Base-by-base conservation (phyloP, 495 filamentous ascomycete genomes). In the Daldinia caldariorum region DNA sequence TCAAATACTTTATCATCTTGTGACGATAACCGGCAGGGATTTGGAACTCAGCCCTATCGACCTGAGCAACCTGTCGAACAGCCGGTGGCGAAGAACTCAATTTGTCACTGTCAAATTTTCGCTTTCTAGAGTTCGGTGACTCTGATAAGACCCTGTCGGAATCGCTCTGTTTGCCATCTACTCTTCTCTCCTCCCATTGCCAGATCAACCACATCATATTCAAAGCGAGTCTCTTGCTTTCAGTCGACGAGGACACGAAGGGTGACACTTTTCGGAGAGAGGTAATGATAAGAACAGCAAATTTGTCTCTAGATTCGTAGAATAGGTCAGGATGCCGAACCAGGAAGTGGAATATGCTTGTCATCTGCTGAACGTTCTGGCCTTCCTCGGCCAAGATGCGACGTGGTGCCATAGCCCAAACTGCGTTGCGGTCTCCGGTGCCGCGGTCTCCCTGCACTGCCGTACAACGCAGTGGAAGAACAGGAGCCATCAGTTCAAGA, bases 311-410 rank as follows among this genome's bases (percentile, higher is more conserved):
- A 1, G 93, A 93, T 61, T 99, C 94, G 67, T 96, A 98, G 80
- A 99, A 98, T 16, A 98, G 83, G 74, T 94, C 91, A 1, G 93
- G 91, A 75, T 98, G 94, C 50, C 92, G 86, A 35, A 97, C 96
- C 14, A 99, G 82, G 77, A 98, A 99, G 71, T 97, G 90, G 79
- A 97, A 98, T 69, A 99, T 98, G 79, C 92, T 93, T 37, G 93
- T 97, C 78, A 97, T 89, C 80, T 98, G 96, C 79, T 97, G 94
- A 61, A 94, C 84, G 70, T 99, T 99, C 67, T 93, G 91, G n/a
- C 91, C 94, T 77, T 99, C 96, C 78, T 99, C 96, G 7, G 92
- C 89, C 56, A 99, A 80, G 55, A 98, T 97, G 29, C 92, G 92
- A 35, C 94, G 88, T 31, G 96, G 93, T 79, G 94, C 93, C 70